These are phyloP conservation scores for Hypomontagnella monticulosa DNA, from an alignment of 495 filamentous ascomycete genomes.

Conservation along the genomic window DNA sequence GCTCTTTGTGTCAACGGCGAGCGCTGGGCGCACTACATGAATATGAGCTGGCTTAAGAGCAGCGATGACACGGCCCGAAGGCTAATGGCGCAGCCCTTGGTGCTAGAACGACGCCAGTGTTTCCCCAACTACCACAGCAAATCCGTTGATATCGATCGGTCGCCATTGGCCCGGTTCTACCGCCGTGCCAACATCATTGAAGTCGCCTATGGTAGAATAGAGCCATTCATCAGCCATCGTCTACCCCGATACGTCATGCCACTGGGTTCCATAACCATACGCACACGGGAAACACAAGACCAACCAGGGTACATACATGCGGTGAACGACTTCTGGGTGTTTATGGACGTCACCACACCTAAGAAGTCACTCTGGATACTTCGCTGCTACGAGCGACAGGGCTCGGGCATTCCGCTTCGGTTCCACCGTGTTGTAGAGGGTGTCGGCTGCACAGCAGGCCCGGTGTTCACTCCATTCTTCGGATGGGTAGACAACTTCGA, in stretches of 20 bases:
- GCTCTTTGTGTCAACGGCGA: not conserved
- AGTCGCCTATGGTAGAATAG: not conserved
- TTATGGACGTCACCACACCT: slow-evolving; percentile 10
- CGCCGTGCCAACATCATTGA: not conserved
- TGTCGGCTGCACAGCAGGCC: no score
- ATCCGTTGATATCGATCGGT: not conserved
- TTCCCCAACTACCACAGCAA: not conserved
- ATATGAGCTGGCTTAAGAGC: no score
- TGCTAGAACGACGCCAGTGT: not conserved
- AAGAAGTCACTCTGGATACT: slow-evolving; percentile 13
- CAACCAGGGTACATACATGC: not conserved
- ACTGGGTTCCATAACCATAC: slow-evolving; percentile 2
- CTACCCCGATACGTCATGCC: not conserved
- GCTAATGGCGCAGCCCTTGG: not conserved
- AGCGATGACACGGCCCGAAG: no score
- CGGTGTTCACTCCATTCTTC: not conserved
- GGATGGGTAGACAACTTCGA: not conserved
- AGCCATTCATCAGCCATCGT: no score
- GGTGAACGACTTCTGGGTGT: slow-evolving; percentile 4
- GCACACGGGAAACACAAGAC: not conserved
- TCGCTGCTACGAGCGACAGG: slow-evolving; percentile 4
- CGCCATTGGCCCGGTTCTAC: not conserved
- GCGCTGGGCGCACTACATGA: not conserved
- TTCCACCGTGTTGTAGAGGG: no score
- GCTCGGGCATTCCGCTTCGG: no score